Conservation (phyloP, 441 rosid species). For the Syzygium syzygioides region DNA sequence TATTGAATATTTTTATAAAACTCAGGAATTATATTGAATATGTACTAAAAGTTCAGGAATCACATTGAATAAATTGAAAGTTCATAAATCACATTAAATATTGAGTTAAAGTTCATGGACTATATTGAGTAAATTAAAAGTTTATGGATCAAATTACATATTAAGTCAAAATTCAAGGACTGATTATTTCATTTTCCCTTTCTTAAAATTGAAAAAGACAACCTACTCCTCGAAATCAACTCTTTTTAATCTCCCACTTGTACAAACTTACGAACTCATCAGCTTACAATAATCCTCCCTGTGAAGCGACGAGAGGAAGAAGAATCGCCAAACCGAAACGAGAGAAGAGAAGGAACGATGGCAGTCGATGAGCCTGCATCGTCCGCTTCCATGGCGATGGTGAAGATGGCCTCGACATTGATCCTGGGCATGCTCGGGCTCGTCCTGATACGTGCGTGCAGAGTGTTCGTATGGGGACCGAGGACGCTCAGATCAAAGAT, state of each 20-base stretch:
- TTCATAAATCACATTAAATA: no score
- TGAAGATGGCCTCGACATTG: neutral
- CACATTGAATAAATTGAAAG: no score
- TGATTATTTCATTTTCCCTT: no score
- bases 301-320: neutral
- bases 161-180: no score
- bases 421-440: neutral
- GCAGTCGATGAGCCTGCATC: neutral
- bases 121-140: no score
- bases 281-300: neutral
- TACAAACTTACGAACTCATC: neutral
- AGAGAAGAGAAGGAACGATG: neutral
- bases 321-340: neutral
- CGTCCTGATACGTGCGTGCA: neutral
- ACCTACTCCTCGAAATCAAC: neutral
- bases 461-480: slow-evolving; percentile 17
- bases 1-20: no score
- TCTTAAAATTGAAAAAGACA: neutral
- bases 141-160: no score
- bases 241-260: neutral
- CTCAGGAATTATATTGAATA: no score
- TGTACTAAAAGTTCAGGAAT: no score
- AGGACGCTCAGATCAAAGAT: slow-evolving; percentile 17
- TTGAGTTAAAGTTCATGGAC: no score
- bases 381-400: neutral